phyloP scores from a whole-genome alignment of 495 filamentous ascomycete genomes.

The Cudoniella acicularis region DNA sequence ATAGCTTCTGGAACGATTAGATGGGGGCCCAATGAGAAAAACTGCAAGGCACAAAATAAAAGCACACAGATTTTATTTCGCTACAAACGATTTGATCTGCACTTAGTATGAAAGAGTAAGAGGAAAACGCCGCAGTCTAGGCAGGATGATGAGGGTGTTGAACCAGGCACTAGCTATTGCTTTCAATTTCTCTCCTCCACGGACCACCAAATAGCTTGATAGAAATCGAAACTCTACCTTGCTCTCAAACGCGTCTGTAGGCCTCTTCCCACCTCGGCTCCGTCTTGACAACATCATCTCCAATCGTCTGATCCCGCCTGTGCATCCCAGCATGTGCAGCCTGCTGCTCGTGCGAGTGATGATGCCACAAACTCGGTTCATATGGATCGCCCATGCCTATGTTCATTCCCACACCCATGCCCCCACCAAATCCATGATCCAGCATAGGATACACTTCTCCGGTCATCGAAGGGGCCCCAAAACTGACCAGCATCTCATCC shows the following conservation, averaged over 20 bases:
- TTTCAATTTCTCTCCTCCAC: no score
- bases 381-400: slow-evolving; percentile 3
- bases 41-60: no score
- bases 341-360: not conserved
- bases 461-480: not conserved
- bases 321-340: not conserved
- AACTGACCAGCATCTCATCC: not conserved
- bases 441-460: not conserved
- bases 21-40: no score
- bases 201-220: no score
- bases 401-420: slow-evolving; percentile 4
- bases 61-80: no score
- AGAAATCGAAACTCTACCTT: no score
- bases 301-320: not conserved
- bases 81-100: no score
- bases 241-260: slow-evolving; percentile 7
- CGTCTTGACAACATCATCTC: slow-evolving; percentile 19
- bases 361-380: not conserved
- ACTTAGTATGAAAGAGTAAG: no score
- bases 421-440: not conserved
- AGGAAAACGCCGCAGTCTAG: no score
- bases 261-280: slow-evolving; percentile 24
- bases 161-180: no score
- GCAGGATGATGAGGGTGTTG: no score
- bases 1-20: no score